A percentile compares a stretch with the other conserved stretches of the same genome.
Evolutionary conservation across 352 stramenopile genomes (phyloP).

Genomic region (Elongisporangium anandrum): DNA sequence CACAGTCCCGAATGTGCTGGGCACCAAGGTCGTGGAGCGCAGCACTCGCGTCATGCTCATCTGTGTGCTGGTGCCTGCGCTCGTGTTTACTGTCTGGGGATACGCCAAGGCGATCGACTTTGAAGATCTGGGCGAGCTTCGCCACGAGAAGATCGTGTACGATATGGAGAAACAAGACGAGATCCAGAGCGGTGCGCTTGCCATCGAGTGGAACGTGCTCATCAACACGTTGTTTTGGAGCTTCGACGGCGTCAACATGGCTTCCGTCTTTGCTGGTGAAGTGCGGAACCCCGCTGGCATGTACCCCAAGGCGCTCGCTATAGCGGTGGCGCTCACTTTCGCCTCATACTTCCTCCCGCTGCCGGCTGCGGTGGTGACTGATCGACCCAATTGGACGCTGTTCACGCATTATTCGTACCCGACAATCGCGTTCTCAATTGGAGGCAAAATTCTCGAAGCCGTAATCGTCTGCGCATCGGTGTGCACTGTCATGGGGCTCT

Average conservation of each 20-base stretch:
- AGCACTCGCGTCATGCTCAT: slow-evolving; percentile 10
- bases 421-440: slow-evolving; percentile 59
- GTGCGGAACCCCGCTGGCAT: slow-evolving; percentile 53
- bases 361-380: slow-evolving; percentile 54
- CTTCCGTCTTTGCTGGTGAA: slow-evolving; percentile 79
- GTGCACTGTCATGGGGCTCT: slow-evolving; percentile 80
- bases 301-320: slow-evolving; percentile 59
- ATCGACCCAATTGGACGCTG: slow-evolving; percentile 30
- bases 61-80: slow-evolving; percentile 52
- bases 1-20: slow-evolving; percentile 19
- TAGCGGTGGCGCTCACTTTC: slow-evolving; percentile 73
- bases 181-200: not conserved
- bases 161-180: slow-evolving; percentile 4
- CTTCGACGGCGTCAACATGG: slow-evolving; percentile 88
- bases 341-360: slow-evolving; percentile 85
- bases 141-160: slow-evolving; percentile 6
- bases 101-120: slow-evolving; percentile 5
- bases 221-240: slow-evolving; percentile 95
- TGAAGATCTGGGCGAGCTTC: not conserved
- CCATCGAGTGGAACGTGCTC: slow-evolving; percentile 69
- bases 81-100: slow-evolving; percentile 40
- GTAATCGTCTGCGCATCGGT: slow-evolving; percentile 76
- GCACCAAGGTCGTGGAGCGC: slow-evolving; percentile 61
- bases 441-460: slow-evolving; percentile 60
- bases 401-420: slow-evolving; percentile 83